Conservation (phyloP, 2,329 filamentous ascomycete genomes). For the Clarireedia paspali region DNA sequence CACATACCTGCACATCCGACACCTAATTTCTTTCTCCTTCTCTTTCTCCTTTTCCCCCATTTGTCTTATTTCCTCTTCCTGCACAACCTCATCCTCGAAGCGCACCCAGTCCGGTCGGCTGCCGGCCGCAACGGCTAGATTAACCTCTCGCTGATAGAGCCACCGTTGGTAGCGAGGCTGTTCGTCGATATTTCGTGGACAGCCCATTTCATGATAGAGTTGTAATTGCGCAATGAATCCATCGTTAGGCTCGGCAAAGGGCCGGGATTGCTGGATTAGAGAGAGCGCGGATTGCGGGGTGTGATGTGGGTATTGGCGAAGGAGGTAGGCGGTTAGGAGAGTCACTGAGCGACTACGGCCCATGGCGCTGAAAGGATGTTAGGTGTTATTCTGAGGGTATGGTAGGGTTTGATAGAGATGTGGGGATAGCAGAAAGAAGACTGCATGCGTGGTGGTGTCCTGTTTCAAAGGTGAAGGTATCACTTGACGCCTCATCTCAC, state of each 20-base stretch:
- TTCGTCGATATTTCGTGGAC: constrained; percentile 58
- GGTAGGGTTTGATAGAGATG: not conserved
- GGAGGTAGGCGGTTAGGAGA: constrained; percentile 75
- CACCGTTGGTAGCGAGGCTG: constrained; percentile 76
- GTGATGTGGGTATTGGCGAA: constrained; percentile 54
- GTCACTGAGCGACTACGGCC: constrained; percentile 91
- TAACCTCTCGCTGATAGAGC: constrained; percentile 58
- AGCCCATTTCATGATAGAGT: constrained; percentile 82
- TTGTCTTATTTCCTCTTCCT: constrained; percentile 13
- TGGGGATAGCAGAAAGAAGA: not conserved
- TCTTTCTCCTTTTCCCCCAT: constrained; percentile 18
- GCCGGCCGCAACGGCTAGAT: constrained; percentile 62
- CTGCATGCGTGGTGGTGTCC: not conserved
- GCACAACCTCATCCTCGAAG: constrained; percentile 66
- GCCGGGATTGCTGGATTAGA: constrained; percentile 61
- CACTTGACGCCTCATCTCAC: not conserved
- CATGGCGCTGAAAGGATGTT: constrained; percentile 62
- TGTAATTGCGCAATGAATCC: constrained; percentile 87
- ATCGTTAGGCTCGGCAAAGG: constrained; percentile 79
- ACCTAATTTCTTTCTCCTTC: constrained; percentile 56
- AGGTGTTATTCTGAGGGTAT: constrained; percentile 1
- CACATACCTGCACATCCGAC: constrained; percentile 75
- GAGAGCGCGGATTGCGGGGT: constrained; percentile 50
- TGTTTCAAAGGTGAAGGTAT: not conserved
- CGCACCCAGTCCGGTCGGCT: constrained; percentile 74